These are phyloP conservation scores for Chytriomyces sp. DNA, from an alignment of 192 early-diverging fungal species.

Conservation along the genomic window DNA sequence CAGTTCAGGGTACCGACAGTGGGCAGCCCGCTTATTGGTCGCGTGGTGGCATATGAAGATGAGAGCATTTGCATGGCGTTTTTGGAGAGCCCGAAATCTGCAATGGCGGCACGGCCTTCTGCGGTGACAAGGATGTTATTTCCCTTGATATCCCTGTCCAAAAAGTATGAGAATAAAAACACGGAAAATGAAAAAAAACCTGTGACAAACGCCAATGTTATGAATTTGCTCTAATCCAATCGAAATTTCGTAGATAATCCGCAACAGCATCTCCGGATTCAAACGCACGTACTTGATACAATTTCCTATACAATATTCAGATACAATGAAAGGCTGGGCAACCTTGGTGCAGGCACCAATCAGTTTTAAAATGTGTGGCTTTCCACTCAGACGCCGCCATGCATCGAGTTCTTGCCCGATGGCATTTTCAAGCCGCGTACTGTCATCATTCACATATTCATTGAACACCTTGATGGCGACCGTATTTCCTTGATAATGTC, in stretches of 20 bases:
- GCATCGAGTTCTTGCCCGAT: conserved; percentile 8
- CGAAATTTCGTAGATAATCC: conserved; percentile 78
- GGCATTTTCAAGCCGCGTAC: background rate
- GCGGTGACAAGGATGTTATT: conserved; percentile 91
- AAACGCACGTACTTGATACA: conserved; percentile 60
- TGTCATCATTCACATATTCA: conserved; percentile 7
- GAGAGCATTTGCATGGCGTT: background rate
- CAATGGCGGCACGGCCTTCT: conserved; percentile 83
- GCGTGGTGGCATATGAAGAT: background rate
- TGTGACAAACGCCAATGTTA: conserved; percentile 69
- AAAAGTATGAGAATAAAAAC: too few relatives aligned
- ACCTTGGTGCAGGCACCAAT: conserved; percentile 28
- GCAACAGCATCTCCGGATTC: conserved; percentile 81
- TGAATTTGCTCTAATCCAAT: conserved; percentile 85
- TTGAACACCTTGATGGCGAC: conserved; percentile 24
- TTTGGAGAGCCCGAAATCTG: conserved; percentile 74
- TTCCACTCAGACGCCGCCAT: conserved; percentile 1
- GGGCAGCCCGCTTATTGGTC: too few relatives aligned
- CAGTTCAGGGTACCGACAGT: conserved; percentile 19
- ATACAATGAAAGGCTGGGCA: conserved; percentile 16
- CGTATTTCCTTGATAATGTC: background rate
- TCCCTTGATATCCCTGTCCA: conserved; percentile 85
- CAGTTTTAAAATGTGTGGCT: conserved; percentile 15
- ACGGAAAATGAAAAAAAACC: too few relatives aligned
- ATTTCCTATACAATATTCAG: conserved; percentile 3